Conservation (phyloP, 179 eudicot species). For the Vitellaria paradoxa region DNA sequence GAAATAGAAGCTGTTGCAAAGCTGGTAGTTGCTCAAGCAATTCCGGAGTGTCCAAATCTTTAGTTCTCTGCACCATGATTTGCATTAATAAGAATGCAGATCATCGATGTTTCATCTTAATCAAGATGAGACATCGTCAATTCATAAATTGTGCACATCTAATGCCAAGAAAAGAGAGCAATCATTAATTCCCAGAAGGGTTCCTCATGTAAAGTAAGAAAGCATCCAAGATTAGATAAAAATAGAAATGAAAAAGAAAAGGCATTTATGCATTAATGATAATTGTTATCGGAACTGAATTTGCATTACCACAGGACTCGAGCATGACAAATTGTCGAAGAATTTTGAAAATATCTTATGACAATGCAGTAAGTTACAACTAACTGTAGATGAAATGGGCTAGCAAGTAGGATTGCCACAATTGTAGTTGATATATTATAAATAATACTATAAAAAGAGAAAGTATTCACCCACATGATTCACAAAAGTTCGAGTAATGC, state of each 20-base stretch:
- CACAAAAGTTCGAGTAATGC: background rate
- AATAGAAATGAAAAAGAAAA: background rate
- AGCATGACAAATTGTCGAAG: background rate
- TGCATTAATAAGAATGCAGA: background rate
- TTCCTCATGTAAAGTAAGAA: background rate
- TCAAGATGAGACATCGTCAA: background rate
- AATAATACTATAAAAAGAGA: background rate
- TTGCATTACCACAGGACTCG: background rate
- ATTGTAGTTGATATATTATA: background rate
- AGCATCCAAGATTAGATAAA: background rate
- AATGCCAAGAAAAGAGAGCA: background rate
- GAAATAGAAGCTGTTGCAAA: conserved; percentile 79
- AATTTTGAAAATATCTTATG: background rate
- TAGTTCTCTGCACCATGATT: conserved; percentile 68
- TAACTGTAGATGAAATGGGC: background rate
- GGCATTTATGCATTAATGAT: background rate
- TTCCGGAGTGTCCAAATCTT: conserved; percentile 78
- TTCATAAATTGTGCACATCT: background rate
- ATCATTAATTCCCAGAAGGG: background rate
- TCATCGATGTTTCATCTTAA: background rate
- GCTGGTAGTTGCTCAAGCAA: conserved; percentile 93
- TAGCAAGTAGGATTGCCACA: background rate
- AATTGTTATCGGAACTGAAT: background rate
- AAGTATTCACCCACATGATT: background rate
- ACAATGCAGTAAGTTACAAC: background rate